Base-by-base conservation (phyloP, 768 basidiomycete species). In the Sporobolomyces phaffii region DNA sequence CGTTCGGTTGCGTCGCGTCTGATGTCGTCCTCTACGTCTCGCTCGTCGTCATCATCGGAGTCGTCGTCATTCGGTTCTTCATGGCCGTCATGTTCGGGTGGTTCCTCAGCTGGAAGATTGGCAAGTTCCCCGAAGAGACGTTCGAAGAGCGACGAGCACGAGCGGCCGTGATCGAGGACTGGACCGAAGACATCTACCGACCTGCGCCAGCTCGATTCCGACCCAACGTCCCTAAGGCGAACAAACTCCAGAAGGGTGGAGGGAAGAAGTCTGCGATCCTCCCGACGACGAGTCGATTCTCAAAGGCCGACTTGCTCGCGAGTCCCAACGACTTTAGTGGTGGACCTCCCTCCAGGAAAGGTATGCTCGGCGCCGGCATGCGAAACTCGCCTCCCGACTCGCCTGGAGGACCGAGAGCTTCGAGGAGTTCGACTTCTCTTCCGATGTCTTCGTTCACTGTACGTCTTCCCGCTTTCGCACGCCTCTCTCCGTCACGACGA, bases 1-100 rank as follows among this genome's bases (percentile, higher is more conserved):
- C 85, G 60, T 93, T 98, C 72, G 96, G 96, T 26, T 99, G 96
- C 74, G 90, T 98, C 65, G 93, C 94, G 10, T 96, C 94, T 10
- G 82, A 87, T 64, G 88, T 99, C 70, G 91, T 98, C 41, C 87
- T 98, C 64, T 94, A 91, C 77, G 82, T 94, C 62, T 97, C 94
- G 51, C 86, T 98, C 74, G 84, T 91, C 72, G 96, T 98, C 83
- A 98, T 99, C 77, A 87, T 94, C 69, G 94, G 94, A 66, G 94
- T 98, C 68, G 94, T 98, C 70, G 83, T 84, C 60, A 91, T 96
- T 77, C 89, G 91, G 40, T 99, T 98, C 80, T 81, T 84, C 73
- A 94, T 98, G 91, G 96, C 96, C 51, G 89, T 96, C 75, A 82
- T 94, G 77, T 99, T 98, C 79, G 83, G 89, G 29, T 99, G 96